Base-by-base conservation (phyloP, 768 basidiomycete species). In the Boletus barrowsii region DNA sequence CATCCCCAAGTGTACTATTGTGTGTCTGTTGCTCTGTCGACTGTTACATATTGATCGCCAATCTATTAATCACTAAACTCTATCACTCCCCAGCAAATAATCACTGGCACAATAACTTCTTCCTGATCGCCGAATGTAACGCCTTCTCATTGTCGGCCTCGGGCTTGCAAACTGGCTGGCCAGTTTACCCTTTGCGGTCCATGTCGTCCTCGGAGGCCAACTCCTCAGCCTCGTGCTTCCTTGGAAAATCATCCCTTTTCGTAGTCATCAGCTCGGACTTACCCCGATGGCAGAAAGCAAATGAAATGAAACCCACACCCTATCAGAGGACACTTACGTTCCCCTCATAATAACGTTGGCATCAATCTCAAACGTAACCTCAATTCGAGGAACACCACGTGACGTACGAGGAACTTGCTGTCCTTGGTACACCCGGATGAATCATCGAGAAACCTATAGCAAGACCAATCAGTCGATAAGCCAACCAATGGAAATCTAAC, bases 341-440 rank as follows among this genome's bases (percentile, higher is more conserved):
- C 90, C 92, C 88, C 91, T 95, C 86, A 97, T 89, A 64, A 96
- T 95, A 78, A 89, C 91, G 71, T 93, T 92, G 67, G 92, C 89
- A 61, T 94, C 93, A 66, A 96, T 89, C 76, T 95, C 93, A 69
- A 98, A 98, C 17, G 89, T 87, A 49, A 98, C 95, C 73, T 98
- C 96, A 51, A 98, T 95, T 62, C 98, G 96, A 67, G 96, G 96
- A 47, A 94, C 91, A 70, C 95, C 95, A 58, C 95, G 92, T 61
- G 95, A 95, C 3, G 95, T 89, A 24, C 24, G 62, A 98, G 88
- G 46, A 88, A 86, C 78, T 98, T 96, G 83, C 97, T 97, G 77
- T 98, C 96, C 84, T 95, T 97, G 61, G 96, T 79, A 98, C 60
- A 98, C 96, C 74, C 98, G 94, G 75, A 98, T 95, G 47, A 98